Base-by-base conservation (phyloP, 306 rosid genomes). In the Quercus ilex region DNA sequence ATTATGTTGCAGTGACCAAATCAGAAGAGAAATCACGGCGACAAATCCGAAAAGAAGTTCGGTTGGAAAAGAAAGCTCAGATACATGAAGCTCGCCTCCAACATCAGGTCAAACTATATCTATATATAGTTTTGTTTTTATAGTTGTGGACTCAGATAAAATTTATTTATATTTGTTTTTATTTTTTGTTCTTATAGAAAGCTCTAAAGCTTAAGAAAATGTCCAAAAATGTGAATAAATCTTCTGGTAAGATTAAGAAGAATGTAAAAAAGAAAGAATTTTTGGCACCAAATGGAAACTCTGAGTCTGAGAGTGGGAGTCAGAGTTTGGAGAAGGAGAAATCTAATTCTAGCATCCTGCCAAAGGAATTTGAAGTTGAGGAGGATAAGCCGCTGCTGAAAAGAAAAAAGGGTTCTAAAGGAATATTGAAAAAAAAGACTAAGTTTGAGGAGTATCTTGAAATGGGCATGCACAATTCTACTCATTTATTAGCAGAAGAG, bases 1-100 rank as follows among this genome's bases (percentile, higher is more conserved):
- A 41, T 41, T 41, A 8, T 41, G 38, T 55, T 73, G 58, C 81
- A 83, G 89, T 28, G 59, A 78, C 76, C 53, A 71, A 79, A 74
- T 38, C 73, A 3, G 31, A 51, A 18, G 90, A 85, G 58, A 87
- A 86, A 73, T 86, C 97, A 17, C 93, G 92, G 19, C 80, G 91
- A 58, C 92, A 90, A 76, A 87, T 80, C 41, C 85, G 95, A 65
- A 92, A 92, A 79, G 93, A 90, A 69, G 86, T 93, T 63, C 93
- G 93, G 20, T 77, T 79, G 78, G 87, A 76, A 1, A 90, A 87
- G 77, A 90, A 86, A 78, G 85, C 88, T 12, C 77, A 81, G 15
- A 90, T 82, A 53, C 84, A 85, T 68, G 84, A 89, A 65, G 84
- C 88, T 20, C 85, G 92, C 90, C 91, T 90, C 63, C 87, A 74